phyloP scores from a whole-genome alignment of 495 filamentous ascomycete species.

The Talaromyces adpressus region DNA sequence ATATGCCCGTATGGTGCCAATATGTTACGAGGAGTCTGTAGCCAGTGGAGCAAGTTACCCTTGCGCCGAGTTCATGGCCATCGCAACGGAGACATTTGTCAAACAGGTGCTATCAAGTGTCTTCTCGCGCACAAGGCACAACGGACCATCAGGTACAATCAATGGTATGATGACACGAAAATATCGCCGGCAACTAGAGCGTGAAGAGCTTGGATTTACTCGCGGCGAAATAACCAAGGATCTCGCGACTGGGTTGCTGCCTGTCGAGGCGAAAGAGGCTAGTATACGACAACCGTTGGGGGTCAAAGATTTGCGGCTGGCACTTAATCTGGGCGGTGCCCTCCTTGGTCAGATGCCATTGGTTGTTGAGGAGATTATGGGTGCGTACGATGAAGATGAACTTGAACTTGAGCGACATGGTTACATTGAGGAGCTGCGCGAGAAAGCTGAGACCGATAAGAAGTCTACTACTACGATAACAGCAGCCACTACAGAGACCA shows the following conservation, averaged over 20 bases:
- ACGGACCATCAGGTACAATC: conserved; percentile 63
- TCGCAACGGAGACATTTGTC: conserved; percentile 85
- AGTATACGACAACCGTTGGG: conserved; percentile 59
- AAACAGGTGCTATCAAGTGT: conserved; percentile 79
- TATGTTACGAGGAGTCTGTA: conserved; percentile 89
- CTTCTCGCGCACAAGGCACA: conserved; percentile 69
- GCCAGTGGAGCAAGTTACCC: conserved; percentile 61
- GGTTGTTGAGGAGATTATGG: conserved; percentile 62
- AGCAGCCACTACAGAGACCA: conserved; percentile 26
- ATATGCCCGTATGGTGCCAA: conserved; percentile 79
- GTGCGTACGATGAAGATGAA: conserved; percentile 68
- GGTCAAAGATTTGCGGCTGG: conserved; percentile 72
- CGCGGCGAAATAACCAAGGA: conserved; percentile 64
- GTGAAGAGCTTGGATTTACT: conserved; percentile 61
- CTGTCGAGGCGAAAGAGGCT: conserved; percentile 65
- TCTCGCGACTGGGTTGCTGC: conserved; percentile 58
- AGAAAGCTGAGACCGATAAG: neutral
- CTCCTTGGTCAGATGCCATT: conserved; percentile 72
- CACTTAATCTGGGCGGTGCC: conserved; percentile 65
- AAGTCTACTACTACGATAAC: conserved; percentile 7
- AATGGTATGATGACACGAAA: conserved; percentile 72
- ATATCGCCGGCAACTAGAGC: conserved; percentile 63
- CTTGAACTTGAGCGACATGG: conserved; percentile 56
- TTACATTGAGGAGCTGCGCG: conserved; percentile 19
- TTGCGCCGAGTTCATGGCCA: conserved; percentile 78